Percentiles rank a stretch among this genome's conserved stretches.
These are phyloP conservation scores for Hemerocallis citrina DNA, from an alignment of 106 monocot species.

Conservation along the genomic window DNA sequence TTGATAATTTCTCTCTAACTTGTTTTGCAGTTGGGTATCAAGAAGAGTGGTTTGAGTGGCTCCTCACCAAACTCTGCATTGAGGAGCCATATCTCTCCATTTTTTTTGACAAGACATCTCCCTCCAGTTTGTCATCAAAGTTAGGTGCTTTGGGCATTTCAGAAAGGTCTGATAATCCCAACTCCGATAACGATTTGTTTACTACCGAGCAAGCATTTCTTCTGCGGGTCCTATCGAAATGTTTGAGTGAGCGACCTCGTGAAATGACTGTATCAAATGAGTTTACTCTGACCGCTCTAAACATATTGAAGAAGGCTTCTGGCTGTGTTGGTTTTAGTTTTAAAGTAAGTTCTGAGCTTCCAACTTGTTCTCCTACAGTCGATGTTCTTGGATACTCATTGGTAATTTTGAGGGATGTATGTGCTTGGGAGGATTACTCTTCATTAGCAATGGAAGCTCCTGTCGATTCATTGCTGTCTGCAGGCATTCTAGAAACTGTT, in stretches of 20 bases:
- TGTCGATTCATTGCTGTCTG: conserved; percentile 32
- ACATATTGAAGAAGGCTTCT: conserved; percentile 39
- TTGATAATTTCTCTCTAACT: not conserved
- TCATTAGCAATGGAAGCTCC: not conserved
- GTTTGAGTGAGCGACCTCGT: conserved; percentile 35
- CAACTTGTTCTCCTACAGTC: conserved; percentile 42
- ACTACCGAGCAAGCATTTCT: conserved; percentile 60
- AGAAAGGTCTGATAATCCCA: not conserved
- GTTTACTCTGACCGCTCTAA: conserved; percentile 33
- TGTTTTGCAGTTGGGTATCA: conserved; percentile 41
- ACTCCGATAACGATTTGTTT: conserved; percentile 9
- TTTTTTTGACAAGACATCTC: too few relatives aligned
- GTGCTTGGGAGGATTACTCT: conserved; percentile 37
- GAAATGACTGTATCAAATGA: conserved; percentile 30
- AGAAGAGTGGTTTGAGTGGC: conserved; percentile 74
- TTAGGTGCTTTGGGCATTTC: conserved; percentile 13
- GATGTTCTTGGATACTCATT: conserved; percentile 78
- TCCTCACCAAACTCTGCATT: conserved; percentile 63
- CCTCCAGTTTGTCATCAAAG: too few relatives aligned
- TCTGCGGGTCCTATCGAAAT: conserved; percentile 44
- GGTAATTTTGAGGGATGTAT: conserved; percentile 59
- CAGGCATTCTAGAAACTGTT: conserved; percentile 42
- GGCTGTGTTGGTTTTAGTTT: conserved; percentile 36
- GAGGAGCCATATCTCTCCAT: conserved; percentile 38
- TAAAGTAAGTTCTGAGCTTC: conserved; percentile 37